Evolutionary conservation across 495 filamentous ascomycete genomes (phyloP).

Genomic region (Neohortaea acidophila): DNA sequence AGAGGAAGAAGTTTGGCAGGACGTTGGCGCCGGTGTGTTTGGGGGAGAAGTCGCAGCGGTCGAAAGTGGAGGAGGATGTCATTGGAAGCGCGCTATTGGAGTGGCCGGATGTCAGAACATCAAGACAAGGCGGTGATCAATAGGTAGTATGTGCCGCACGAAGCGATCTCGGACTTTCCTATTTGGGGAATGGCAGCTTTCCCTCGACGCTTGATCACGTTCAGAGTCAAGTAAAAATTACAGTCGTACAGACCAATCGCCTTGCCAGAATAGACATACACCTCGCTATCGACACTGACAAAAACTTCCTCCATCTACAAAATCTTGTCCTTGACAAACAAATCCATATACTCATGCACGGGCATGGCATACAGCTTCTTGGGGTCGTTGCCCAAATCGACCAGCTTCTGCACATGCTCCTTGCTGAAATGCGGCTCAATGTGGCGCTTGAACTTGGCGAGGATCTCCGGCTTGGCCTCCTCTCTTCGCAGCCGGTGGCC

Average conservation of each 20-base stretch:
- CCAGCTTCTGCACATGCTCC: conserved; percentile 59
- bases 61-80: too few relatives aligned
- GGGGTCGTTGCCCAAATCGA: conserved; percentile 56
- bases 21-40: conserved; percentile 6
- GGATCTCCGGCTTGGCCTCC: conserved; percentile 92
- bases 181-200: too few relatives aligned
- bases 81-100: too few relatives aligned
- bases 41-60: conserved; percentile 5
- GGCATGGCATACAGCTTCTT: conserved; percentile 62
- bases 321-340: conserved; percentile 54
- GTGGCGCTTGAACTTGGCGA: conserved; percentile 89
- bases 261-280: too few relatives aligned
- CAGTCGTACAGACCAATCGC: too few relatives aligned
- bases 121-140: too few relatives aligned
- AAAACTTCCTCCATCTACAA: conserved; percentile 3
- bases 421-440: conserved; percentile 65
- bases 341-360: conserved; percentile 84
- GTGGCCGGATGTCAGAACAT: too few relatives aligned
- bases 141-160: too few relatives aligned
- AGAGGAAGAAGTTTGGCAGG: conserved; percentile 11
- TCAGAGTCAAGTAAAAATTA: too few relatives aligned
- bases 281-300: too few relatives aligned
- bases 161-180: too few relatives aligned
- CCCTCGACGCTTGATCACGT: too few relatives aligned
- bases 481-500: conserved; percentile 83